These are phyloP conservation scores for Escallonia rubra DNA, from an alignment of 129 eudicot genomes.

Conservation along the genomic window DNA sequence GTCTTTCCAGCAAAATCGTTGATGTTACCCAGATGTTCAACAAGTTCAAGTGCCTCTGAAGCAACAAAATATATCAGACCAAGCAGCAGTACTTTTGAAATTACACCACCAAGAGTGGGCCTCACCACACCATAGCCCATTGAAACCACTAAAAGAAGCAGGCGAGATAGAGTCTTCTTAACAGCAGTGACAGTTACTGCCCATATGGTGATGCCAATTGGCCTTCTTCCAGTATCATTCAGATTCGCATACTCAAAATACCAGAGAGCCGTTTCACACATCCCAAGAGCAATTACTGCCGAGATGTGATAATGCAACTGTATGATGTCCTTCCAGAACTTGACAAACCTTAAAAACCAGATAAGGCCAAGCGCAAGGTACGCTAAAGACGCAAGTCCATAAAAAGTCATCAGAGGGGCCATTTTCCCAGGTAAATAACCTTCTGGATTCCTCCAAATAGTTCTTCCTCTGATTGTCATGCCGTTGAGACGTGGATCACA, in stretches of 20 bases:
- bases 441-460: conserved; percentile 70
- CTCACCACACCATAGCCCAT: conserved; percentile 82
- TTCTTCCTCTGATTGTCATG: conserved; percentile 47
- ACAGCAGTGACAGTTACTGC: conserved; percentile 59
- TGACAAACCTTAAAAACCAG: conserved; percentile 63
- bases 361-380: conserved; percentile 57
- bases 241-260: conserved; percentile 74
- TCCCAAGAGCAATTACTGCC: conserved; percentile 72
- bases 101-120: conserved; percentile 71
- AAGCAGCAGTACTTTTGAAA: conserved; percentile 51
- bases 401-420: conserved; percentile 64
- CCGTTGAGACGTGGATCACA: conserved; percentile 69
- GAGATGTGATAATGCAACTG: conserved; percentile 70
- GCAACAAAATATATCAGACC: conserved; percentile 57
- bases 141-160: conserved; percentile 62
- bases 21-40: conserved; percentile 67
- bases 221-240: conserved; percentile 54
- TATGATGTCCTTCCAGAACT: conserved; percentile 66
- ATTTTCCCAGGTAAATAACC: conserved; percentile 72
- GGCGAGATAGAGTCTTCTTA: conserved; percentile 63
- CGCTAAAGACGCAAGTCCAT: conserved; percentile 60
- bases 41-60: conserved; percentile 62
- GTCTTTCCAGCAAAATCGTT: conserved; percentile 59
- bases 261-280: conserved; percentile 76
- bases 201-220: conserved; percentile 67